phyloP scores from a whole-genome alignment of 2,329 filamentous ascomycete species.

The Setomelanomma holmii region DNA sequence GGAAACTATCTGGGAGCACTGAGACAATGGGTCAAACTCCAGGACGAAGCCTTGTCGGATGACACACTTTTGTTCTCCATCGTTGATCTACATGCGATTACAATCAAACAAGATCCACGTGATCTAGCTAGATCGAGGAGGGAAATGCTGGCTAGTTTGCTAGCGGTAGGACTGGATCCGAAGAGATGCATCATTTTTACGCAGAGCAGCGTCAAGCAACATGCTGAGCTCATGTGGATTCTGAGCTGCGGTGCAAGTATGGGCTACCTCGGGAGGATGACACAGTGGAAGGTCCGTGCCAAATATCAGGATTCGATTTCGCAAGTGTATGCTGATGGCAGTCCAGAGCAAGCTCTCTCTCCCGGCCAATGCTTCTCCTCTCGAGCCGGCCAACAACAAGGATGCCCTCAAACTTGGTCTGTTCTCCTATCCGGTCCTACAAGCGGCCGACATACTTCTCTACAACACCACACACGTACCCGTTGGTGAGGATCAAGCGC shows the following conservation, averaged over 20 bases:
- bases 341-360: slow-evolving; percentile 71
- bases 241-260: slow-evolving; percentile 89
- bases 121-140: slow-evolving; percentile 70
- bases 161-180: slow-evolving; percentile 85
- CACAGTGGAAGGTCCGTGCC: slow-evolving; percentile 88
- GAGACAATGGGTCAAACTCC: slow-evolving; percentile 82
- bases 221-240: slow-evolving; percentile 96
- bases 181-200: slow-evolving; percentile 80
- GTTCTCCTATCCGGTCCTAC: slow-evolving; percentile 94
- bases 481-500: slow-evolving; percentile 92
- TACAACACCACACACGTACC: slow-evolving; percentile 90
- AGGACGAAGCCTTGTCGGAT: slow-evolving; percentile 65
- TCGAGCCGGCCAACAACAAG: slow-evolving; percentile 61
- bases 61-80: slow-evolving; percentile 81
- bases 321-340: slow-evolving; percentile 1
- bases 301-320: not conserved
- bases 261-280: slow-evolving; percentile 97
- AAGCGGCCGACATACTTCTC: slow-evolving; percentile 91
- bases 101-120: slow-evolving; percentile 68
- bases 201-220: slow-evolving; percentile 78
- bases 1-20: slow-evolving; percentile 95
- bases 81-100: slow-evolving; percentile 94
- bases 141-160: slow-evolving; percentile 78
- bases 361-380: slow-evolving; percentile 62
- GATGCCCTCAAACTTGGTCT: slow-evolving; percentile 81